Evolutionary conservation across 495 filamentous ascomycete genomes (phyloP).

Genomic region (Saxispiralis lemnorum): DNA sequence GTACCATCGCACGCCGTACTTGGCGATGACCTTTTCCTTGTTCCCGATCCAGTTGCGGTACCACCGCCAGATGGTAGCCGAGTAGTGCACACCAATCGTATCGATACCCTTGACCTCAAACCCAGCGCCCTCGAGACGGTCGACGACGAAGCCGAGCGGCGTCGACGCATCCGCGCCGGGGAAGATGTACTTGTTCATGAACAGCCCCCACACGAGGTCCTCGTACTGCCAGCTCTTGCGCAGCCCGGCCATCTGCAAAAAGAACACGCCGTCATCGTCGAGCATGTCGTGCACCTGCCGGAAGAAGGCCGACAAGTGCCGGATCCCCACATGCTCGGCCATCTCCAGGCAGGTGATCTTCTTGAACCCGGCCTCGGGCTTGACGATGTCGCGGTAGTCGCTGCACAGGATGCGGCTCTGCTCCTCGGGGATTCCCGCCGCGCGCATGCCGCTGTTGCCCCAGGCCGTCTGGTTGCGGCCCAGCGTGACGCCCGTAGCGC

Average conservation of each 20-base stretch:
- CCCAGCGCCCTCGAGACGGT: conserved; percentile 53
- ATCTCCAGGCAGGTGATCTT: conserved; percentile 85
- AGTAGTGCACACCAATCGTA: conserved; percentile 92
- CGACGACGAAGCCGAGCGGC: conserved; percentile 54
- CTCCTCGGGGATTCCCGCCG: conserved; percentile 46
- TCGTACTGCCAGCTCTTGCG: conserved; percentile 77
- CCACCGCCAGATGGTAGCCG: conserved; percentile 93
- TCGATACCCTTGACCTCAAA: conserved; percentile 64
- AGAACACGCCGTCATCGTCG: conserved; percentile 69
- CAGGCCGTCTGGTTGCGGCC: conserved; percentile 71
- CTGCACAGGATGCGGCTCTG: conserved; percentile 65
- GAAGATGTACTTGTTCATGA: conserved; percentile 90
- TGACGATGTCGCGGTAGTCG: conserved; percentile 70
- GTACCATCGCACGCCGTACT: conserved; percentile 94
- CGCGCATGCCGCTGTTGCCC: conserved; percentile 58
- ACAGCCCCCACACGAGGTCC: conserved; percentile 72
- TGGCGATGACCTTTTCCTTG: conserved; percentile 80
- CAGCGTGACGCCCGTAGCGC: conserved; percentile 63
- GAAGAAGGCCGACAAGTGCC: conserved; percentile 49
- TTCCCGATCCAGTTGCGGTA: conserved; percentile 98
- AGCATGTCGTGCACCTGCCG: conserved; percentile 69
- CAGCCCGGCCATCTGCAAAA: conserved; percentile 68
- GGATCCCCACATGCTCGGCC: conserved; percentile 78
- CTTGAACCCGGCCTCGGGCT: conserved; percentile 49
- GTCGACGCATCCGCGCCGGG: conserved; percentile 74